Base-by-base conservation (phyloP, 2,329 filamentous ascomycete genomes). In the Botryotinia calthae region DNA sequence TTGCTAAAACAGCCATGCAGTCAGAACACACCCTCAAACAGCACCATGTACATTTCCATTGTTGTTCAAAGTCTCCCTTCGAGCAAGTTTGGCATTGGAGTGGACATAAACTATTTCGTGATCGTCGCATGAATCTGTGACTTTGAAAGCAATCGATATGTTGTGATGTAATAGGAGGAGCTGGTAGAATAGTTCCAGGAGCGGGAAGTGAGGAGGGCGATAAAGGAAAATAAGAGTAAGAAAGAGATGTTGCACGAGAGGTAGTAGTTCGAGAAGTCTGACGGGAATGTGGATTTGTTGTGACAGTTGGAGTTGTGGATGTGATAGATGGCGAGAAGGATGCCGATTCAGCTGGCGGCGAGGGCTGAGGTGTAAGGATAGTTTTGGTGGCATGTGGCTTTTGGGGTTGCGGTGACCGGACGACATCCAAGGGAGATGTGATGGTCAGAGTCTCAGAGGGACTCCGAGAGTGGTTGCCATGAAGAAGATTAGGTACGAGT, bases 31-130 rank as follows among this genome's bases (percentile, higher is more conserved):
- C 76, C 62, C 79, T 77, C 46, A 81, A 65, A 70, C 78, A 81
- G 63, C 80, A 81, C 80, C 80, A 81, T 34, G 76, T 76, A 65
- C 80, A 81, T 59, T 75, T 76, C 77, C 77, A 81, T 31, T 78
- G 71, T 28, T 65, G 75, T 44, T 80, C 77, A 3, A 72, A 74
- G 61, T 81, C 80, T 44, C 74, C 75, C 62, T 74, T 78, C 42
- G 75, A 70, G 73, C 80, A 81, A 10, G 80, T 72, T 79, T 79
- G 79, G 70, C 80, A 81, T 14, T 74, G 77, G n/a, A 80, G 74
- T 0, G 80, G 78, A 73, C 76, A 81, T 4, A 78, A 12, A 14
- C 67, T 74, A 58, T 81, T 81, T 62, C 74, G 76, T 40, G 77
- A 75, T 3, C 70, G 71, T 3, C 79, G 78, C 79, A 81, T 80